Percentiles rank a stretch among this genome's conserved stretches.
Conservation (phyloP, 2,329 filamentous ascomycete genomes). For the Talaromyces funiculosus region DNA sequence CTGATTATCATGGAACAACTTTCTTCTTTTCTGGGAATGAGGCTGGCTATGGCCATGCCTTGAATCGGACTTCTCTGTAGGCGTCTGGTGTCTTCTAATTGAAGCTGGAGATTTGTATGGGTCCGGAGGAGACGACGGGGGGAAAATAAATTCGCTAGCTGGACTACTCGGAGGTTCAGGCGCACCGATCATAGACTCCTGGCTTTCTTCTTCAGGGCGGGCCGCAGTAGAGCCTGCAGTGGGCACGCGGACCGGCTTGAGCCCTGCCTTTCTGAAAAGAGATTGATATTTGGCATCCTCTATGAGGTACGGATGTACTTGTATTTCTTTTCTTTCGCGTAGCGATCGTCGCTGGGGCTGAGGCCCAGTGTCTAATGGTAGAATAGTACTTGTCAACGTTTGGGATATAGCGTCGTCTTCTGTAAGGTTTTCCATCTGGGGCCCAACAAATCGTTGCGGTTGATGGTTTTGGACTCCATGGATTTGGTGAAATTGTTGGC, state of each 20-base stretch:
- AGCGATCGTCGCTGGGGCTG: slow-evolving; percentile 30
- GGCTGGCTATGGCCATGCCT: neutral
- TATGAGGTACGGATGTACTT: slow-evolving; percentile 44
- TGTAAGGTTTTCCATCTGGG: neutral
- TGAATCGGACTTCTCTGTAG: neutral
- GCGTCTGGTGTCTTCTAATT: slow-evolving; percentile 4
- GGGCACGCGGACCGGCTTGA: slow-evolving; percentile 38
- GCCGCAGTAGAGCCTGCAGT: slow-evolving; percentile 4
- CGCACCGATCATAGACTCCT: slow-evolving; percentile 24
- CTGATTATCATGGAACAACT: slow-evolving; percentile 23
- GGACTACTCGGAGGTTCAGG: slow-evolving; percentile 29
- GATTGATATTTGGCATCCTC: slow-evolving; percentile 42
- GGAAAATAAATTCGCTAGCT: slow-evolving; percentile 25
- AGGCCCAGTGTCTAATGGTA: slow-evolving; percentile 23
- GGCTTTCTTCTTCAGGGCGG: slow-evolving; percentile 24
- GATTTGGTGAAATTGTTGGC: slow-evolving; percentile 18
- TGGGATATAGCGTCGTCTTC: neutral
- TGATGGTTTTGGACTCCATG: neutral
- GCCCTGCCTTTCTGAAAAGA: slow-evolving; percentile 36
- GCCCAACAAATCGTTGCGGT: neutral
- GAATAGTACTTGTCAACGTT: slow-evolving; percentile 17
- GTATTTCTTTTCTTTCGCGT: slow-evolving; percentile 44
- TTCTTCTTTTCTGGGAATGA: slow-evolving; percentile 32
- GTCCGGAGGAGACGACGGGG: slow-evolving; percentile 24
- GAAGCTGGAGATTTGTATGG: slow-evolving; percentile 9